Conservation (phyloP, 2,329 filamentous ascomycete genomes). For the Penicillium sp. region DNA sequence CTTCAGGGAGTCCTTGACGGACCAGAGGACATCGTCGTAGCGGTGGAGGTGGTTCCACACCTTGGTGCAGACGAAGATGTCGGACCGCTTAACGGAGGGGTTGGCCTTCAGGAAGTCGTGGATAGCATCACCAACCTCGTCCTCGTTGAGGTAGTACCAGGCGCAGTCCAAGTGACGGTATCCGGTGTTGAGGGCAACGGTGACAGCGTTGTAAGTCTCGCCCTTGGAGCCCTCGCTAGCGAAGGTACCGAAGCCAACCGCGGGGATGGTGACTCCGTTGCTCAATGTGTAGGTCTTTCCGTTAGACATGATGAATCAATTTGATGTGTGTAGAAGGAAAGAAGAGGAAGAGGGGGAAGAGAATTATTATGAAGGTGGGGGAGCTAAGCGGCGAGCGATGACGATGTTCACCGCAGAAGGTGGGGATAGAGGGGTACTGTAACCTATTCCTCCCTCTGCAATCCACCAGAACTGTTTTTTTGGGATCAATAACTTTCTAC, state of each 20-base stretch:
- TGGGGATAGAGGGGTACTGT: conserved; percentile 10
- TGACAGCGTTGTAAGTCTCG: conserved; percentile 57
- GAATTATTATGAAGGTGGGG: conserved; percentile 7
- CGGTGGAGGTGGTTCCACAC: conserved; percentile 57
- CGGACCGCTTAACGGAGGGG: conserved; percentile 48
- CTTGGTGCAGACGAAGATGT: conserved; percentile 55
- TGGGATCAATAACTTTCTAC: too few species aligned
- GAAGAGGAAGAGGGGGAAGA: conserved; percentile 3
- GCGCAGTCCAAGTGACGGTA: conserved; percentile 59
- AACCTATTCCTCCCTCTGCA: neutral
- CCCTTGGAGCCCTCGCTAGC: conserved; percentile 64
- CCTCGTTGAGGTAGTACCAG: conserved; percentile 57
- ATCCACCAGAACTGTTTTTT: too few species aligned
- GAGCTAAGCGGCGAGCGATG: conserved; percentile 16
- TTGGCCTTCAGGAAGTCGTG: conserved; percentile 56
- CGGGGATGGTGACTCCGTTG: conserved; percentile 63
- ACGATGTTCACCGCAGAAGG: conserved; percentile 12
- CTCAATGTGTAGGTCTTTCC: conserved; percentile 53
- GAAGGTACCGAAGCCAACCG: conserved; percentile 66
- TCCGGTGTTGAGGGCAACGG: conserved; percentile 51
- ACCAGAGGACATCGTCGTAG: conserved; percentile 47
- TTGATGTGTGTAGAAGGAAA: conserved; percentile 1
- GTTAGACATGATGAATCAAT: conserved; percentile 53
- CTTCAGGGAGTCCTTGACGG: conserved; percentile 61
- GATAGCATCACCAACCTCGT: conserved; percentile 54